Base-by-base conservation (phyloP, 371 early-diverging fungal species). In the Apophysomyces elegans region DNA sequence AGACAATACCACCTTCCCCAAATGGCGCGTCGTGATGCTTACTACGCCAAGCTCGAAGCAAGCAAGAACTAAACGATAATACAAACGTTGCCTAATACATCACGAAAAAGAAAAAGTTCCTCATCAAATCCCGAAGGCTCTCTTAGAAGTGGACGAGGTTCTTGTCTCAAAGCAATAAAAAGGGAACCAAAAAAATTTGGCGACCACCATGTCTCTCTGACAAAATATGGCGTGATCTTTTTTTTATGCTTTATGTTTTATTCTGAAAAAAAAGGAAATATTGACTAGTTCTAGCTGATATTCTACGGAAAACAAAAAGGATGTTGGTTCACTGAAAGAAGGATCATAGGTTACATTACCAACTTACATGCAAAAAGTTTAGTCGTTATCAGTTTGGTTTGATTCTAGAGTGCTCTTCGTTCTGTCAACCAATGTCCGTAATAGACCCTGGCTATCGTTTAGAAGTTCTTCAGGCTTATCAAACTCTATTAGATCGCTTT, bases 401-500 rank as follows among this genome's bases (percentile, higher is more conserved):
- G 13, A 32, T 44, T 61, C 54, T 68, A 68, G 21, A 26, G 68
- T 56, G 54, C 71, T 68, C 6, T 69, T 75, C 12, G 80, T 73
- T 39, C 75, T 67, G 62, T 79, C 77, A 59, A 73, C 72, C 37
- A 79, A 44, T 16, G 75, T 68, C 26, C 69, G 69, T 14, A 79
- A 62, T 35, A 76, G 37, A 37, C 77, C 68, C 32, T 76, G 70
- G 58, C 67, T 69, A 56, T 69, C 74, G 39, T 73, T 71, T 8
- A 79, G 56, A 14, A 79, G 58, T 32, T 76, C 72, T 37, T 56
- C 9, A 7, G 94, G 92, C 12, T 86, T 79, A 70, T 93, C 95
- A 65, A 86, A 88, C 75, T 96, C 96, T 6, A 86, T 87, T n/a
- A 95, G 84, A 16, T 65, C 75, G 13, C 95, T 95, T 54, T 88